phyloP scores from a whole-genome alignment of 2,329 filamentous ascomycete species.

The Clonostachys sp. region DNA sequence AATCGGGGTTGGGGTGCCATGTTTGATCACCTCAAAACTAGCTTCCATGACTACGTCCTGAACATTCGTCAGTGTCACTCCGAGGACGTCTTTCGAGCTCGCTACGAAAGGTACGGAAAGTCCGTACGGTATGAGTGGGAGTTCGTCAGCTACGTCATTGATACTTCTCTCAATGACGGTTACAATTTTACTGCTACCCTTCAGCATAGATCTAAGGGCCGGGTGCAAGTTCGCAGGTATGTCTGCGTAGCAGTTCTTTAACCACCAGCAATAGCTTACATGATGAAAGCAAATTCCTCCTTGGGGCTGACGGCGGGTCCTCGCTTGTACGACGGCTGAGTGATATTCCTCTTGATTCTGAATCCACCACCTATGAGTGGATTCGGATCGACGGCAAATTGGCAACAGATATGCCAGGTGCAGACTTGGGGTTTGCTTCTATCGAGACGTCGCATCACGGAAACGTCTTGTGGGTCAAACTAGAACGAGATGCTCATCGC shows the following conservation, averaged over 20 bases:
- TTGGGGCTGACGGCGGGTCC: slow-evolving; percentile 46
- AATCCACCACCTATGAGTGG: slow-evolving; percentile 41
- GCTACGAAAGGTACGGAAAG: slow-evolving; percentile 25
- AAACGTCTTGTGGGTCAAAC: slow-evolving; percentile 48
- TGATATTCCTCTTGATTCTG: slow-evolving; percentile 42
- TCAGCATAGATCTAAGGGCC: not conserved
- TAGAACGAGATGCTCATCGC: slow-evolving; percentile 47
- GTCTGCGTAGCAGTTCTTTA: slow-evolving; percentile 1
- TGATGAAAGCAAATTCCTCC: slow-evolving; percentile 32
- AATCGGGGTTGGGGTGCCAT: slow-evolving; percentile 1
- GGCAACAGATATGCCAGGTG: slow-evolving; percentile 37
- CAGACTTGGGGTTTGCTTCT: slow-evolving; percentile 19
- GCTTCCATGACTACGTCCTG: slow-evolving; percentile 46
- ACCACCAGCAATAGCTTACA: not conserved
- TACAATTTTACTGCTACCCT: slow-evolving; percentile 1
- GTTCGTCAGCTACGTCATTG: slow-evolving; percentile 23
- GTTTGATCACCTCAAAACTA: slow-evolving; percentile 48
- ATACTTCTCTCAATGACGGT: not conserved
- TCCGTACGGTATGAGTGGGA: slow-evolving; percentile 25
- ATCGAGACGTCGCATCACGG: slow-evolving; percentile 48
- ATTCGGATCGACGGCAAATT: slow-evolving; percentile 46
- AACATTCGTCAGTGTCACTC: slow-evolving; percentile 51
- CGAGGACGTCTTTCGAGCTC: slow-evolving; percentile 44
- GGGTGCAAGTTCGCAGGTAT: slow-evolving; percentile 5
- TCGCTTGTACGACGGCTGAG: slow-evolving; percentile 40